These are phyloP conservation scores for Solanum hybrid DNA, from an alignment of 305 asterid genomes.

Conservation along the genomic window DNA sequence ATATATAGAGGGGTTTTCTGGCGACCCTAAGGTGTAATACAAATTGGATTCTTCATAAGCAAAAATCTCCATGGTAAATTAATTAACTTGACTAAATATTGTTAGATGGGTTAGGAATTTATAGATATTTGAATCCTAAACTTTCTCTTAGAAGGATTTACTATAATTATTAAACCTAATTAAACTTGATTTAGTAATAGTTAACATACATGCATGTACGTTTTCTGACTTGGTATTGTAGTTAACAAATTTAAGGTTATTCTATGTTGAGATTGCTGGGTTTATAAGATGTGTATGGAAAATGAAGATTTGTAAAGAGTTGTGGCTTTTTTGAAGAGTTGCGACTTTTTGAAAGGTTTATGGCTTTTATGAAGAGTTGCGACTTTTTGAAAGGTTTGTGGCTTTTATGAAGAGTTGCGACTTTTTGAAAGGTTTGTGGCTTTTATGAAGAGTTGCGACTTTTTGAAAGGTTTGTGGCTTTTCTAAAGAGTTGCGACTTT, in stretches of 20 bases:
- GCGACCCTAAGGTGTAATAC: background rate
- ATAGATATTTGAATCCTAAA: background rate
- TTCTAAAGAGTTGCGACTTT: no score
- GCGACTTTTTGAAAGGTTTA: no score
- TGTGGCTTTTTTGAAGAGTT: background rate
- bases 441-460: no score
- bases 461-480: no score
- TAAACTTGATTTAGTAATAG: background rate
- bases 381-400: no score
- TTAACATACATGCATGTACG: background rate
- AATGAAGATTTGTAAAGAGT: no score
- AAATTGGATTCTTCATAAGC: background rate
- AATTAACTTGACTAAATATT: background rate
- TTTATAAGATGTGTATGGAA: no score
- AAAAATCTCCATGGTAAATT: background rate
- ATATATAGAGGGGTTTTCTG: background rate
- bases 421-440: no score
- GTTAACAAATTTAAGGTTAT: no score
- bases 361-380: no score
- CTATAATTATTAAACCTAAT: background rate
- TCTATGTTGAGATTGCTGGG: background rate
- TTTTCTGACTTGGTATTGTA: background rate
- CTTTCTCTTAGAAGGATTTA: background rate
- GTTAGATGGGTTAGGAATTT: background rate
- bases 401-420: no score